Conservation (phyloP, 2,329 filamentous ascomycete species). For the Trichoderma koningiopsis region DNA sequence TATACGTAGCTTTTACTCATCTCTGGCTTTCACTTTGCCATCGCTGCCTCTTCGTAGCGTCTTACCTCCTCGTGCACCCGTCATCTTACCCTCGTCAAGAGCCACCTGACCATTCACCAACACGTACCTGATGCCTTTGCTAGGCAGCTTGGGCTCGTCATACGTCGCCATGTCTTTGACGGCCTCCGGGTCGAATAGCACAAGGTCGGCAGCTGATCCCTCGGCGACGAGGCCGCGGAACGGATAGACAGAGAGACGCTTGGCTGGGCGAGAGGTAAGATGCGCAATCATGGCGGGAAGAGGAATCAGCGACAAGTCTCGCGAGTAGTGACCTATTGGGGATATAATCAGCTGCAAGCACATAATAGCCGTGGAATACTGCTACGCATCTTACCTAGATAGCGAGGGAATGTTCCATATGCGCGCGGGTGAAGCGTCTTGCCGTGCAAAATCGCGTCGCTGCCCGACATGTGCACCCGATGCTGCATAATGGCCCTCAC, state of each 20-base stretch:
- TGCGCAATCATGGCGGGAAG: constrained; percentile 32
- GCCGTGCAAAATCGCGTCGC: constrained; percentile 33
- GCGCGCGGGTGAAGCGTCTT: constrained; percentile 32
- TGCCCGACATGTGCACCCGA: constrained; percentile 32
- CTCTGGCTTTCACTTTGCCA: constrained; percentile 26
- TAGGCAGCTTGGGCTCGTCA: constrained; percentile 30
- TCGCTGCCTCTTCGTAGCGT: constrained; percentile 29
- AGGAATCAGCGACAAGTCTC: constrained; percentile 30
- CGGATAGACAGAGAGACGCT: constrained; percentile 31
- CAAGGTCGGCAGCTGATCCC: constrained; percentile 32
- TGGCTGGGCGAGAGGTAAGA: constrained; percentile 32
- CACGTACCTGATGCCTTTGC: constrained; percentile 31
- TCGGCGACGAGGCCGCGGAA: constrained; percentile 30
- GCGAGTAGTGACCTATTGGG: constrained; percentile 31
- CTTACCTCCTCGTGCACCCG: constrained; percentile 29
- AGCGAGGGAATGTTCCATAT: constrained; percentile 33
- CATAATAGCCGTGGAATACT: not conserved
- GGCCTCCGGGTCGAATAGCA: constrained; percentile 30
- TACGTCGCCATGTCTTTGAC: constrained; percentile 32
- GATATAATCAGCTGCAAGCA: not conserved
- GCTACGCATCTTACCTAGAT: constrained; percentile 27
- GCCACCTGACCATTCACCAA: constrained; percentile 32
- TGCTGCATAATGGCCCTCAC: constrained; percentile 33
- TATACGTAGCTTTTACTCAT: not conserved
- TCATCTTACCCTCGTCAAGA: constrained; percentile 30